These are phyloP conservation scores for Phytophthora uliginosa DNA, from an alignment of 352 stramenopile genomes.

Conservation along the genomic window DNA sequence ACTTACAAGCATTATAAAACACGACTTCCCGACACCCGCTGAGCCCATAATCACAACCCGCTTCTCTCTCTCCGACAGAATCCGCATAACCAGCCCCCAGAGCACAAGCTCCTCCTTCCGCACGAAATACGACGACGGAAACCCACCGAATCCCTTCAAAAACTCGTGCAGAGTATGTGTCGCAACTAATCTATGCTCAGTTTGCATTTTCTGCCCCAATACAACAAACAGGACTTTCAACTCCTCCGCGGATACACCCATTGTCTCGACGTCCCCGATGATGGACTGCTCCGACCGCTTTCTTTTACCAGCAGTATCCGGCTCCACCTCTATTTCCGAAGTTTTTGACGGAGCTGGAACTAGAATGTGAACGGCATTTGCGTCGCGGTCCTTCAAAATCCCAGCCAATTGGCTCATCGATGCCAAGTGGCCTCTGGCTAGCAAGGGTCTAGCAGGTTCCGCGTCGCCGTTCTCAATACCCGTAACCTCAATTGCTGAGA, in stretches of 20 bases:
- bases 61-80: constrained; percentile 28
- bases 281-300: constrained; percentile 26
- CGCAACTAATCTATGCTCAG: constrained; percentile 4
- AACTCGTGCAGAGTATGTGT: constrained; percentile 25
- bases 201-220: constrained; percentile 13
- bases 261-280: constrained; percentile 11
- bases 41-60: constrained; percentile 34
- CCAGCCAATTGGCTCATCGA: constrained; percentile 28
- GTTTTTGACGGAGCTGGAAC: constrained; percentile 18
- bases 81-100: constrained; percentile 27
- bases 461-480: constrained; percentile 30
- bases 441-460: constrained; percentile 9
- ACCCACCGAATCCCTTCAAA: constrained; percentile 28
- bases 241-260: constrained; percentile 16
- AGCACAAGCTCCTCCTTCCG: constrained; percentile 33
- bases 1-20: constrained; percentile 28
- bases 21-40: constrained; percentile 39
- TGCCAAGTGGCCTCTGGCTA: constrained; percentile 27
- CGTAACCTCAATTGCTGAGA: constrained; percentile 23
- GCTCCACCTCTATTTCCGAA: constrained; percentile 11
- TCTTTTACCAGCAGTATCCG: constrained; percentile 30
- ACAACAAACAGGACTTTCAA: constrained; percentile 22
- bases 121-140: constrained; percentile 36
- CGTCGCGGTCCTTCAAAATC: constrained; percentile 22
- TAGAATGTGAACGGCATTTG: constrained; percentile 25